Conservation (phyloP, 345 rosid species). For the Orychophragmus violaceus region DNA sequence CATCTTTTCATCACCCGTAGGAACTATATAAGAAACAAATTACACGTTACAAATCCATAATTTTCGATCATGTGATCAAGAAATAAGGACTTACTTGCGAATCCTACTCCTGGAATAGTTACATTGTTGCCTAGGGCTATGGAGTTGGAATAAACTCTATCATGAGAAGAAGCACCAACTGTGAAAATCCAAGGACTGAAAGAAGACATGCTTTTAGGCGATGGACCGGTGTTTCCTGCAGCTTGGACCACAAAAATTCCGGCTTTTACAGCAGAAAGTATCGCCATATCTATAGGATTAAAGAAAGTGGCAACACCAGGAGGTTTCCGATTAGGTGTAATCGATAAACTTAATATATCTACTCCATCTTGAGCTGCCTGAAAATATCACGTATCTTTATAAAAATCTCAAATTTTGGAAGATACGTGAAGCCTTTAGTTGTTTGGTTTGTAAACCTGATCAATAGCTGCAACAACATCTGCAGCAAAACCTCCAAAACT, state of each 20-base stretch:
- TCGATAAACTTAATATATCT: conserved; percentile 78
- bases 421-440: background rate
- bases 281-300: conserved; percentile 93
- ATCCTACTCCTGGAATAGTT: conserved; percentile 76
- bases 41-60: background rate
- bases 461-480: conserved; percentile 96
- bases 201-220: conserved; percentile 90
- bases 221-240: conserved; percentile 96
- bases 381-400: background rate
- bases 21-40: conserved; percentile 40
- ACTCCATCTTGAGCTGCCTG: conserved; percentile 99
- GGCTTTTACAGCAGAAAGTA: conserved; percentile 79
- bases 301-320: conserved; percentile 90
- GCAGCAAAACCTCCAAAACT: conserved; percentile 98
- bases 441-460: conserved; percentile 54
- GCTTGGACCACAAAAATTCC: conserved; percentile 96
- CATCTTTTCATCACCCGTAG: conserved; percentile 46
- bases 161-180: conserved; percentile 95
- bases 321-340: conserved; percentile 91
- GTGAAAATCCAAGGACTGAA: conserved; percentile 98
- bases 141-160: conserved; percentile 70
- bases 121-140: conserved; percentile 66
- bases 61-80: background rate
- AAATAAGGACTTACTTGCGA: conserved; percentile 57
- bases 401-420: background rate